Evolutionary conservation across 2,329 filamentous ascomycete genomes (phyloP), one percentile per base, ranked within the genome.

Genomic region (Alternaria arborescens): DNA sequence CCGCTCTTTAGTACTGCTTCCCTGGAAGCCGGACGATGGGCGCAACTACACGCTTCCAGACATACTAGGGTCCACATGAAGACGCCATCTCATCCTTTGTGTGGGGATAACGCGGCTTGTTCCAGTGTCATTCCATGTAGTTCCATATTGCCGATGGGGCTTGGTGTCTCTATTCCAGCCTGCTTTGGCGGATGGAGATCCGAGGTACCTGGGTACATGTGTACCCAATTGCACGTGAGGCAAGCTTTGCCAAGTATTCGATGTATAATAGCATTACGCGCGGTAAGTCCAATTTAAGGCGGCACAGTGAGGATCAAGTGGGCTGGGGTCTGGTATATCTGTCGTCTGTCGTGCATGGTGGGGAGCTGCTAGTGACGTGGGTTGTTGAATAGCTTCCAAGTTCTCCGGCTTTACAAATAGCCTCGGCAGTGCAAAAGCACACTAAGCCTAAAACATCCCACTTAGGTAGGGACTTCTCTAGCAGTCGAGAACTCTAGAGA

Each of bases 81-180:
- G 42, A 38, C 41, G 47, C 53, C 51, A 46, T 38, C 18, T 44
- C 24, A 61, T 44, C 41, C 28, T 51, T 24, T 38, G 30, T 64
- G 40, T 59, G 58, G 60, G 53, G 46, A 55, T 52, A 44, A 38
- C 26, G 43, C 52, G 59, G 57, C 61, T 64, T 57, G 59, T 38
- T 50, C 46, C 46, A 50, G 30, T 24, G 16, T 26, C 46, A 16
- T 22, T 16, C 32, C 14, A 38, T 16, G 8, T 38, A 7, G 46
- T 62, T 62, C 65, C 65, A 64, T 66, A 43, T 58, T 62, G 40
- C 61, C 65, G 61, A 52, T 14, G 53, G 41, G 43, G 48, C 55
- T 48, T 36, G 55, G 40, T 40, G 22, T 55, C 34, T 52, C 52
- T 41, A 14, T 61, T 43, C n/a, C 58, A 52, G 18, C 38, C 44